Evolutionary conservation across 2,329 filamentous ascomycete species (phyloP).

Genomic region (Graphilbum ipis-grandicollis): DNA sequence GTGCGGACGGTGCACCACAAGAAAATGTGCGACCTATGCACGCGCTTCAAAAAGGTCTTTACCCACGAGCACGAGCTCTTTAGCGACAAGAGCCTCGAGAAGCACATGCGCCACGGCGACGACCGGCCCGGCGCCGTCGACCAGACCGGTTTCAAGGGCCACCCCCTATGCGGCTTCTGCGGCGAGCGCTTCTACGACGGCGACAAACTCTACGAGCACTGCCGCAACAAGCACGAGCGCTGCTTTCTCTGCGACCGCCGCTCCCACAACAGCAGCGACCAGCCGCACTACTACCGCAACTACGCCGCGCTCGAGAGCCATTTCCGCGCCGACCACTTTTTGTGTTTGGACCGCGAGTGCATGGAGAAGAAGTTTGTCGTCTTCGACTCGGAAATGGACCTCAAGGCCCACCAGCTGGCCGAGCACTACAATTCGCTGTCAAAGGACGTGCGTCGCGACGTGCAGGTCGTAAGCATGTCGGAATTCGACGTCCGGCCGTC

Average conservation of each 20-base stretch:
- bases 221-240: slow-evolving; percentile 81
- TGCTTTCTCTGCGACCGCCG: slow-evolving; percentile 83
- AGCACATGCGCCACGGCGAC: slow-evolving; percentile 81
- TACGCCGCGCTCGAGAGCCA: slow-evolving; percentile 77
- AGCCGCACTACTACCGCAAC: slow-evolving; percentile 81
- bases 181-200: slow-evolving; percentile 84
- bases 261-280: slow-evolving; percentile 42
- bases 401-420: slow-evolving; percentile 83
- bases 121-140: slow-evolving; percentile 77
- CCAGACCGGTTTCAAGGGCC: slow-evolving; percentile 90
- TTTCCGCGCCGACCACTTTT: slow-evolving; percentile 73
- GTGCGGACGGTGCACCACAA: slow-evolving; percentile 70
- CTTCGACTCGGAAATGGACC: slow-evolving; percentile 83
- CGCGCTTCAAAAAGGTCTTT: slow-evolving; percentile 92
- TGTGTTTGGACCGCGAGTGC: slow-evolving; percentile 74
- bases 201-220: slow-evolving; percentile 88
- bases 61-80: slow-evolving; percentile 96
- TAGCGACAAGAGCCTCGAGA: slow-evolving; percentile 59
- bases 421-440: slow-evolving; percentile 64
- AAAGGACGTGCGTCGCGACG: slow-evolving; percentile 70
- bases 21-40: slow-evolving; percentile 80
- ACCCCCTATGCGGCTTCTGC: slow-evolving; percentile 90
- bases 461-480: slow-evolving; percentile 71
- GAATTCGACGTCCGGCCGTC: slow-evolving; percentile 63
- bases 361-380: slow-evolving; percentile 96